Evolutionary conservation across 2,329 filamentous ascomycete species (phyloP), one percentile per base, ranked within the genome.

Genomic region (Colletotrichum sp.): DNA sequence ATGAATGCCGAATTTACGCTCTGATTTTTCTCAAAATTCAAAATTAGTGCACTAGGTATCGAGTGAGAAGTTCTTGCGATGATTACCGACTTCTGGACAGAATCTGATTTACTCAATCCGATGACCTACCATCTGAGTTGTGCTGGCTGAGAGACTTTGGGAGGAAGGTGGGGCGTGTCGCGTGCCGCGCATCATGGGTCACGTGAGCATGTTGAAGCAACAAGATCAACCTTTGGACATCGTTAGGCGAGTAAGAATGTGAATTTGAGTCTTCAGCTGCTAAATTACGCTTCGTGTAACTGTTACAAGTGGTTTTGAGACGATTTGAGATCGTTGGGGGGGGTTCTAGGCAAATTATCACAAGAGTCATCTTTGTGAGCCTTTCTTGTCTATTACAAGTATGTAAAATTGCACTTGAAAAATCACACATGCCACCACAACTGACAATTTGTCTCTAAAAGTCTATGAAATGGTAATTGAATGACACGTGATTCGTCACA

Each of bases 381-480:
- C 26, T 26, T 26, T 26, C 26, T 26, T 26, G 26, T 26, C 26
- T 26, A 26, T 26, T 26, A 26, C 26, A 26, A 6, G 26, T 26
- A 26, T 26, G 26, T 26, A 28, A 28, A n/a, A n/a, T 21, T 3
- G 5, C 18, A n/a, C 1, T 39, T 18, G 2, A 39, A 39, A 39
- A 39, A 9, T 39, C 15, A 0, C 16, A 18, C 8, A 49, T 21
- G 5, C 2, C 18, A 12, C 9, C 39, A 49, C 5, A 12, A 6
- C 5, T n/a, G 5, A 6, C 4, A 12, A 3, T 3, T 18, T 5
- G 3, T n/a, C 5, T 4, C 18, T 0, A n/a, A n/a, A n/a, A 44
- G 8, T 9, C 1, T n/a, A n/a, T 3, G 10, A 12, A 49, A 12
- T n/a, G 44, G 10, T 49, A 12, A 0, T 1, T 3, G 1, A 7